Base-by-base conservation (phyloP, 345 rosid genomes). In the Mallotus nudiflorus region DNA sequence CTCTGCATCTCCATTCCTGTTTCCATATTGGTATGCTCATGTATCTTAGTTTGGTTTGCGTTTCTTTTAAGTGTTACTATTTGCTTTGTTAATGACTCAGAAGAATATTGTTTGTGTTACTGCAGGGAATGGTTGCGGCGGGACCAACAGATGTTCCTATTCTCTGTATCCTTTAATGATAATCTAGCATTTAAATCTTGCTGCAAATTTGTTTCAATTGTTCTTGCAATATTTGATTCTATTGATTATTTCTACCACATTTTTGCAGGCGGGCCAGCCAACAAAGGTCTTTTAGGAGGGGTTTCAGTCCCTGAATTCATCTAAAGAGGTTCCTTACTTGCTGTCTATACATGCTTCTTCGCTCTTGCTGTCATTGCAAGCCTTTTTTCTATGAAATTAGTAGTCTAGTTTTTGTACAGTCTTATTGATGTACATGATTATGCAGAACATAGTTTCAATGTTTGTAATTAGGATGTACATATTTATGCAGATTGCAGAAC, bases 101-200 rank as follows among this genome's bases (percentile, higher is more conserved):
- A 31, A 31, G 11, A 12, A 19, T 4, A 60, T 65, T 68, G 71
- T 52, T 77, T 82, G 42, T 68, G 24, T 6, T 62, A 27, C 59
- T 65, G 79, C 77, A 75, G 80, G 85, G 69, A 70, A 24, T 75
- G 80, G 78, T 77, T 82, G 72, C 80, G 35, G 48, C 42, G 67
- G 48, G 82, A 65, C 81, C 82, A 68, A 71, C 74, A 57, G 39
- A 69, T 71, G 76, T 75, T 74, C 53, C 69, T 62, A 55, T 66
- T 29, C 70, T 66, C 77, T 69, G 78, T 84, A 75, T 81, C 83
- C 84, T 77, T 73, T 0, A 18, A 31, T 40, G 6, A 68, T 46
- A 19, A 20, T 59, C 5, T 18, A 8, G n/a, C 25, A 31, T 12
- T 18, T 7, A 0, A 4, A 24, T 46, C 11, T 42, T 56, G 11